A percentile compares a stretch with the other conserved stretches of the same genome.
Evolutionary conservation across 1,284 basidiomycete genomes (phyloP).

Genomic region (Vanrija humicola): DNA sequence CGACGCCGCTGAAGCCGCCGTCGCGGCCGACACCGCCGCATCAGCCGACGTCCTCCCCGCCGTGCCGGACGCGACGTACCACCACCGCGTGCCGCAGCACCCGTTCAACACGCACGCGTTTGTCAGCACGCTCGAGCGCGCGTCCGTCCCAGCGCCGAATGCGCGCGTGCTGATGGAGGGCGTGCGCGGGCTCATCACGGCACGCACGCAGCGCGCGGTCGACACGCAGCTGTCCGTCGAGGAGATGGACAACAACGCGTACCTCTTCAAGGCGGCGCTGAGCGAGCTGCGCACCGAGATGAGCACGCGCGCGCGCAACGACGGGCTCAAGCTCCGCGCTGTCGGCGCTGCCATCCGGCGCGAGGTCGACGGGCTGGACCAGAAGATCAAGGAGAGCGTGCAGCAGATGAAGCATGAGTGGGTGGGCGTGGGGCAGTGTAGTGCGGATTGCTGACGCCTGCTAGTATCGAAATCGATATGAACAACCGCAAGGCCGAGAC

Average conservation of each 20-base stretch:
- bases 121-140: slow-evolving; percentile 41
- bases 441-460: neutral
- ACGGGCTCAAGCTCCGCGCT: slow-evolving; percentile 72
- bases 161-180: slow-evolving; percentile 81
- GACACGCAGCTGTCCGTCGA: slow-evolving; percentile 72
- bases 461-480: slow-evolving; percentile 84
- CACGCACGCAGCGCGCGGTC: slow-evolving; percentile 68
- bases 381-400: slow-evolving; percentile 92
- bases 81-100: slow-evolving; percentile 20
- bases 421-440: neutral
- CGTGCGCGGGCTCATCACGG: slow-evolving; percentile 72
- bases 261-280: slow-evolving; percentile 89
- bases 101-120: slow-evolving; percentile 50
- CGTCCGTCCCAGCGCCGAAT: slow-evolving; percentile 43
- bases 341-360: slow-evolving; percentile 72
- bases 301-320: slow-evolving; percentile 76
- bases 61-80: neutral
- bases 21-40: neutral
- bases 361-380: slow-evolving; percentile 81
- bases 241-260: slow-evolving; percentile 95
- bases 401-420: slow-evolving; percentile 62
- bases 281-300: slow-evolving; percentile 87
- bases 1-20: neutral
- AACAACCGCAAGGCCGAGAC: slow-evolving; percentile 91
- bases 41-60: neutral